phyloP scores from a whole-genome alignment of 2,329 filamentous ascomycete genomes.

The Aureobasidium namibiae region DNA sequence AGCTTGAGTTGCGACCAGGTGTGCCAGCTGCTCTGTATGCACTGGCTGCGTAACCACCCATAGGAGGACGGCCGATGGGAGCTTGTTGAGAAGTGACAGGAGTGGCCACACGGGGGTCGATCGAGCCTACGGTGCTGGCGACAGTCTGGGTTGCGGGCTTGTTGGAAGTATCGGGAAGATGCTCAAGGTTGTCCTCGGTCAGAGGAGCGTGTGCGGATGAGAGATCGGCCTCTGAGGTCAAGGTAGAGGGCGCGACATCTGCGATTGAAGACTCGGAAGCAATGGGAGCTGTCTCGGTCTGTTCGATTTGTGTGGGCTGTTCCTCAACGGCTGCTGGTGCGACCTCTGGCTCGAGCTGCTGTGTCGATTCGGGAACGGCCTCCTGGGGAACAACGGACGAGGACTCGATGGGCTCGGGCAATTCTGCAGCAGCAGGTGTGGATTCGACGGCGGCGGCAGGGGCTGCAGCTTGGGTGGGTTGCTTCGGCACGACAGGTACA shows the following conservation, averaged over 20 bases:
- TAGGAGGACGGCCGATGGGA: slow-evolving; percentile 51
- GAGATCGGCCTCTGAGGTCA: slow-evolving; percentile 35
- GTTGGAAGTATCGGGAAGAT: slow-evolving; percentile 72
- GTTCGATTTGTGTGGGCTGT: slow-evolving; percentile 11
- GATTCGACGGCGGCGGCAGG: slow-evolving; percentile 4
- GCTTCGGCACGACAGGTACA: slow-evolving; percentile 32
- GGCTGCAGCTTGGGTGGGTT: slow-evolving; percentile 23
- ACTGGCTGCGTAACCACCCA: slow-evolving; percentile 70
- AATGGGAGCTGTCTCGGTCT: slow-evolving; percentile 18
- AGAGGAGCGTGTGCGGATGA: slow-evolving; percentile 71
- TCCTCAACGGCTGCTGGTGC: slow-evolving; percentile 20
- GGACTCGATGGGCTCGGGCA: slow-evolving; percentile 24
- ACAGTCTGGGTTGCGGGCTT: slow-evolving; percentile 73
- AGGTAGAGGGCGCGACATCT: slow-evolving; percentile 14
- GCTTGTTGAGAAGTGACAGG: slow-evolving; percentile 52
- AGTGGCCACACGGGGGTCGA: slow-evolving; percentile 64
- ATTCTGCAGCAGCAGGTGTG: slow-evolving; percentile 22
- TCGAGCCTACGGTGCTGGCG: slow-evolving; percentile 83
- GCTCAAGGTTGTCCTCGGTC: slow-evolving; percentile 86
- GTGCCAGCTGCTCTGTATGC: slow-evolving; percentile 68
- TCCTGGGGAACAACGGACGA: slow-evolving; percentile 17
- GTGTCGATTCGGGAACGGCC: slow-evolving; percentile 19
- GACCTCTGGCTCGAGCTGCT: slow-evolving; percentile 15
- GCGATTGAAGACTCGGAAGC: slow-evolving; percentile 17
- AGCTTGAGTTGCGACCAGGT: slow-evolving; percentile 62